Percentiles rank a stretch among this genome's conserved stretches.
Evolutionary conservation across 225 moss, liverwort and hornwort genomes (phyloP).

Genomic region (Pseudoscleropodium purum): DNA sequence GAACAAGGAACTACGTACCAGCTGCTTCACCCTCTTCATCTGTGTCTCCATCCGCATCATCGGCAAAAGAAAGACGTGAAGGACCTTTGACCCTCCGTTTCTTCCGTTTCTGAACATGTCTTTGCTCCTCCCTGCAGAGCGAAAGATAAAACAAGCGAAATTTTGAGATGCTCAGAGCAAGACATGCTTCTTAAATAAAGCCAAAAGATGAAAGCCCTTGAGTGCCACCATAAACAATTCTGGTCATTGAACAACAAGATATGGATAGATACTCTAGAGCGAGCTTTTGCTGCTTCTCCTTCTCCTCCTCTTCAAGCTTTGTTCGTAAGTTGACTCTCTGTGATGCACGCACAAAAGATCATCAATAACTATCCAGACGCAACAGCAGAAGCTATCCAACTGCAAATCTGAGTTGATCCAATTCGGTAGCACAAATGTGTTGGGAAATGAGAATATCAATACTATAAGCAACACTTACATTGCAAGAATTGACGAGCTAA

Average conservation of each 20-base stretch:
- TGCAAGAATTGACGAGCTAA: not conserved
- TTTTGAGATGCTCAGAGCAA: not conserved
- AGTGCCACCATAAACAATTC: not conserved
- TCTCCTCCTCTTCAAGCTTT: slow-evolving; percentile 97
- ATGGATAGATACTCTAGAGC: slow-evolving; percentile 53
- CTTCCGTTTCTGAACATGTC: slow-evolving; percentile 72
- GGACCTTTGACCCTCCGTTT: slow-evolving; percentile 80
- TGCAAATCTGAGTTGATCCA: not conserved
- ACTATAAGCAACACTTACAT: not conserved
- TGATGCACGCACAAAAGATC: not conserved
- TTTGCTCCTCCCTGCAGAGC: slow-evolving; percentile 68
- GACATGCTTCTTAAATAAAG: not conserved
- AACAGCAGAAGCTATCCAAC: not conserved
- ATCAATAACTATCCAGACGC: not conserved
- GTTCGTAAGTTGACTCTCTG: slow-evolving; percentile 89
- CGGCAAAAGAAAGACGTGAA: slow-evolving; percentile 68
- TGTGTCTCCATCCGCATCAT: slow-evolving; percentile 57
- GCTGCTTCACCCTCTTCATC: slow-evolving; percentile 57
- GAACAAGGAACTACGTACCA: slow-evolving; percentile 11
- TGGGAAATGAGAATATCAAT: not conserved
- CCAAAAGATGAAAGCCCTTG: not conserved
- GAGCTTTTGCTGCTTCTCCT: slow-evolving; percentile 85
- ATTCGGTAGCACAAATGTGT: not conserved
- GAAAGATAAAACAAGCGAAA: not conserved
- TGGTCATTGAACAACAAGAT: not conserved